A percentile compares a stretch with the other conserved stretches of the same genome.
These are phyloP conservation scores for Penicillium sp. DNA, from an alignment of 2,329 filamentous ascomycete genomes.

Conservation along the genomic window DNA sequence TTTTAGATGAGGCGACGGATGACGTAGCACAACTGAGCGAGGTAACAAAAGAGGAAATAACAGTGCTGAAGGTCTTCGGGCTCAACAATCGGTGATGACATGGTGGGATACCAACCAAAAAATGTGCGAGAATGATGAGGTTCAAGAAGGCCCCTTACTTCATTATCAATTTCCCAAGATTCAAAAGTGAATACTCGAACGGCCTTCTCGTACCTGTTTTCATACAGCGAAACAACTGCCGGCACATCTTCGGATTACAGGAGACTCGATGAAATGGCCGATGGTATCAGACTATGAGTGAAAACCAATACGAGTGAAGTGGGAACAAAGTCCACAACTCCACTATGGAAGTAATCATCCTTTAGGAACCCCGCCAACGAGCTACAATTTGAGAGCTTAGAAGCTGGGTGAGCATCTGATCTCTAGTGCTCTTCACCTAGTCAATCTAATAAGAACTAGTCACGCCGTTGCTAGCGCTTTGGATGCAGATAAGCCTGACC, in stretches of 20 bases:
- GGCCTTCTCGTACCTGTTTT: neutral
- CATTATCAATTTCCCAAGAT: neutral
- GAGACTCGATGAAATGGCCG: slow-evolving; percentile 24
- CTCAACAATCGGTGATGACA: no score
- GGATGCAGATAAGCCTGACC: neutral
- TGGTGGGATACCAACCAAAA: no score
- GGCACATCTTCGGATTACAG: slow-evolving; percentile 20
- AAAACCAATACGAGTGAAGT: neutral
- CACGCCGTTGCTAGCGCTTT: slow-evolving; percentile 2
- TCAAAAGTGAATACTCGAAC: neutral
- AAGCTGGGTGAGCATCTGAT: neutral
- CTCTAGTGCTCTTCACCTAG: no score
- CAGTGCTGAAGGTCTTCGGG: no score
- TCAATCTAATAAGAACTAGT: neutral
- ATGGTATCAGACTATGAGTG: slow-evolving; percentile 22
- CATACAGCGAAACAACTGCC: slow-evolving; percentile 21
- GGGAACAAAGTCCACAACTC: neutral
- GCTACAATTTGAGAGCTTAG: slow-evolving; percentile 4
- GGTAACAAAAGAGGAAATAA: no score
- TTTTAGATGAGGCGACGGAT: no score
- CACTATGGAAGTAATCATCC: neutral
- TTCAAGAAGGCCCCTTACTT: neutral
- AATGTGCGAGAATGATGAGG: no score
- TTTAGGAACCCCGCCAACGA: slow-evolving; percentile 4
- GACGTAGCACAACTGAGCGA: no score